Conservation (phyloP, 805 yeast genomes). For the Yamadazyma philogaea region DNA sequence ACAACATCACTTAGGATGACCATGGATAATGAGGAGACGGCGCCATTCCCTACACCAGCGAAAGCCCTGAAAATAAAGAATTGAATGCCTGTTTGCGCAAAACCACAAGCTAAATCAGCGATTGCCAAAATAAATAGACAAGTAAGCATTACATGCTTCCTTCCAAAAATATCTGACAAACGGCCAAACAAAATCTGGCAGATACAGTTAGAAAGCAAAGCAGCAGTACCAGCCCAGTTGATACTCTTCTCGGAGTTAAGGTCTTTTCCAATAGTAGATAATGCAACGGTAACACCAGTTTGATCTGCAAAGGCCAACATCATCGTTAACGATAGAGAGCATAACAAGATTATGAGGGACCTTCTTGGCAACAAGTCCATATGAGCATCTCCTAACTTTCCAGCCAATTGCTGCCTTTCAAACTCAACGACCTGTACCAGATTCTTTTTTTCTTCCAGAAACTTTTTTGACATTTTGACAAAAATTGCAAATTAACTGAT, state of each 20-base stretch:
- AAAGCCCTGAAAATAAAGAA: constrained; percentile 52
- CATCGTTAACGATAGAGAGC: constrained; percentile 36
- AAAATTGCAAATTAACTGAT: not conserved
- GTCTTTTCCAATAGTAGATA: constrained; percentile 47
- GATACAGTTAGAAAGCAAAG: constrained; percentile 48
- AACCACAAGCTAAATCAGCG: constrained; percentile 50
- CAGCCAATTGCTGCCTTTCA: constrained; percentile 14
- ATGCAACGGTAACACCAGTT: constrained; percentile 46
- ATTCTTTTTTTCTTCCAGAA: not conserved
- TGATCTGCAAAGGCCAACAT: constrained; percentile 48
- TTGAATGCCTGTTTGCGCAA: constrained; percentile 47
- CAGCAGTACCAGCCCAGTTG: constrained; percentile 59
- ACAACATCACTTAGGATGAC: constrained; percentile 54
- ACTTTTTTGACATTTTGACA: not conserved
- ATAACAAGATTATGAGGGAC: constrained; percentile 35
- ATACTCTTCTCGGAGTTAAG: constrained; percentile 46
- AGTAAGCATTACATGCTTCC: constrained; percentile 43
- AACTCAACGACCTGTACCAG: constrained; percentile 9
- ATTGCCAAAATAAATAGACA: constrained; percentile 38
- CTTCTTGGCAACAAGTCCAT: constrained; percentile 37
- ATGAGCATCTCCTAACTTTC: constrained; percentile 40
- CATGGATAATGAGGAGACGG: constrained; percentile 49
- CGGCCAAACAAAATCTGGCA: constrained; percentile 55
- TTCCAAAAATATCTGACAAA: constrained; percentile 52
- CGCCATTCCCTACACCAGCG: constrained; percentile 58